phyloP scores from a whole-genome alignment of 768 basidiomycete species.

The Piloderma croceum region DNA sequence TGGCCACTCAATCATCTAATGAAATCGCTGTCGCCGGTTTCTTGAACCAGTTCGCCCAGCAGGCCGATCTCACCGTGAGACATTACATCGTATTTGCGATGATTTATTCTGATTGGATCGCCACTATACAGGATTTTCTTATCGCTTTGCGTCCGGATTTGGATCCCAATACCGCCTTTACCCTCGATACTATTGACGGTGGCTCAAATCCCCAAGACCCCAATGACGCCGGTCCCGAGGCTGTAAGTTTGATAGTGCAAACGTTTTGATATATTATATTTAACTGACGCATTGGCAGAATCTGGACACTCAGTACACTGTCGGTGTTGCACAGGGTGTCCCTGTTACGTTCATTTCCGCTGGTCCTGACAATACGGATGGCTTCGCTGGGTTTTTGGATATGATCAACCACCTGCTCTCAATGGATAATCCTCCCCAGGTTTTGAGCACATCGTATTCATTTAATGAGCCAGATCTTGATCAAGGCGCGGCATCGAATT shows the following conservation, averaged over 20 bases:
- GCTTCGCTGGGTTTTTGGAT: slow-evolving; percentile 10
- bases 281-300: slow-evolving; percentile 9
- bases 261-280: too few species aligned
- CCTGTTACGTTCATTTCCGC: slow-evolving; percentile 16
- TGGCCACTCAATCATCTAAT: slow-evolving; percentile 16
- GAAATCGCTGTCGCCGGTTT: slow-evolving; percentile 28
- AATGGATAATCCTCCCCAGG: slow-evolving; percentile 11
- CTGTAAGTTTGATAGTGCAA: slow-evolving; percentile 9
- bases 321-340: slow-evolving; percentile 19
- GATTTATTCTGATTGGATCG: not conserved
- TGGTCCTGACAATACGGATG: slow-evolving; percentile 9
- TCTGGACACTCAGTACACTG: slow-evolving; percentile 19
- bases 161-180: slow-evolving; percentile 4
- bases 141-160: not conserved
- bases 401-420: slow-evolving; percentile 17
- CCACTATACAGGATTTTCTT: not conserved
- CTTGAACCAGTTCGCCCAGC: slow-evolving; percentile 1
- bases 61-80: not conserved
- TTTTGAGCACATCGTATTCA: slow-evolving; percentile 18
- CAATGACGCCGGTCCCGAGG: slow-evolving; percentile 11
- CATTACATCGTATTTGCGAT: not conserved
- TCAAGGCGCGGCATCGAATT: slow-evolving; percentile 4
- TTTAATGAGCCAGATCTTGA: slow-evolving; percentile 9
- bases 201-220: slow-evolving; percentile 11
- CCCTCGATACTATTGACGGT: slow-evolving; percentile 12